Evolutionary conservation across 2,329 filamentous ascomycete genomes (phyloP).

Genomic region (Monosporascus sp.): DNA sequence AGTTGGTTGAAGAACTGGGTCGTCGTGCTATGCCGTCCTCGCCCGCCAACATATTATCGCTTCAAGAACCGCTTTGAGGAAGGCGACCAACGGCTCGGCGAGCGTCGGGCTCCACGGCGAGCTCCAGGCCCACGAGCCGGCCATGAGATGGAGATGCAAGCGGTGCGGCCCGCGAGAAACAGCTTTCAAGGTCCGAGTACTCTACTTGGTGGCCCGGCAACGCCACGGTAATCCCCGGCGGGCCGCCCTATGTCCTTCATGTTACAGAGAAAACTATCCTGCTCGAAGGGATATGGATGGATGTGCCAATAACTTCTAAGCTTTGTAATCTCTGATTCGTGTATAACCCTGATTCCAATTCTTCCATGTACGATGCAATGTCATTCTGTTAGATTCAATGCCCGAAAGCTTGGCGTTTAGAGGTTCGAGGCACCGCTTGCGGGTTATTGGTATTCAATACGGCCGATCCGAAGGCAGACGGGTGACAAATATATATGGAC

Average conservation of each 20-base stretch:
- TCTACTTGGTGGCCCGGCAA: slow-evolving; percentile 25
- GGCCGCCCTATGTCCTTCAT: background rate
- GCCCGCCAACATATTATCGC: slow-evolving; percentile 80
- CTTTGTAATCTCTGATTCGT: background rate
- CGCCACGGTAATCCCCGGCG: slow-evolving; percentile 10
- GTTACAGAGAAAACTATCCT: background rate
- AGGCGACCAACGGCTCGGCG: slow-evolving; percentile 80
- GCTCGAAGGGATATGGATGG: background rate
- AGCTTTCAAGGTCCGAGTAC: slow-evolving; percentile 52
- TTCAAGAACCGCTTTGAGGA: slow-evolving; percentile 74
- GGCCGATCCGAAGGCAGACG: no score
- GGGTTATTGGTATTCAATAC: no score
- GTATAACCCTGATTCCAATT: background rate
- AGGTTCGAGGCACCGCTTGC: no score
- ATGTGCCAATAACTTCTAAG: background rate
- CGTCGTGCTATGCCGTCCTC: slow-evolving; percentile 73
- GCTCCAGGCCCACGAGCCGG: slow-evolving; percentile 46
- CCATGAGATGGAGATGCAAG: slow-evolving; percentile 68
- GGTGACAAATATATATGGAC: no score
- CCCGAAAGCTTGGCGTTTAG: no score
- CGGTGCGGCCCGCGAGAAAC: slow-evolving; percentile 41
- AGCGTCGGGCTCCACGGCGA: slow-evolving; percentile 45
- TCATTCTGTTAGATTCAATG: no score
- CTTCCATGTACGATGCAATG: background rate
- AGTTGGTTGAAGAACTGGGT: slow-evolving; percentile 72